Evolutionary conservation across 2,329 filamentous ascomycete genomes (phyloP).

Genomic region (Akanthomyces lecanii): DNA sequence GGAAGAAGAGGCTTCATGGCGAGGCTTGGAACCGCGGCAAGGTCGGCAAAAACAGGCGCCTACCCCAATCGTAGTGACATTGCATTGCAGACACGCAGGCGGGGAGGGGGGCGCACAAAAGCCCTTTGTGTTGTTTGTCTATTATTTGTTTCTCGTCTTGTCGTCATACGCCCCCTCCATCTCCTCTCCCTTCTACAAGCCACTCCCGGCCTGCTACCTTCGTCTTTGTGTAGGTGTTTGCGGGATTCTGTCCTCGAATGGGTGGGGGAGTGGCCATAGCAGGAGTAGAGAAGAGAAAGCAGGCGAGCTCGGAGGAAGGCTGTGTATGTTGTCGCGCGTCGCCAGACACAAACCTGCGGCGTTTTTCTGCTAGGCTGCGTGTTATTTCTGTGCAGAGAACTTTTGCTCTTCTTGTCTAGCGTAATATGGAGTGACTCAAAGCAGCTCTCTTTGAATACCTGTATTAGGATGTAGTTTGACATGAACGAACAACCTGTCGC

Average conservation of each 20-base stretch:
- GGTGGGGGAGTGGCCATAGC: background rate
- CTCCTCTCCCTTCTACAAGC: background rate
- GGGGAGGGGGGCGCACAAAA: background rate
- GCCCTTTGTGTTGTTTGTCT: background rate
- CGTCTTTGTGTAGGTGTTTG: background rate
- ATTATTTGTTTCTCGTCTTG: background rate
- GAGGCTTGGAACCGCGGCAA: slow-evolving; percentile 2
- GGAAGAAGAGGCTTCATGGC: background rate
- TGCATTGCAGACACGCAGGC: background rate
- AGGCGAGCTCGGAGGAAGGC: background rate
- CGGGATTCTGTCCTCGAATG: background rate
- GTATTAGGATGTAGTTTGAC: background rate
- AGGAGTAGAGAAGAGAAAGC: background rate
- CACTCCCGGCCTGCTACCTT: background rate
- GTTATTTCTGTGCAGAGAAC: no score
- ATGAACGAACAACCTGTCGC: background rate
- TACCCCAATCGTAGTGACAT: background rate
- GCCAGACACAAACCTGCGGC: no score
- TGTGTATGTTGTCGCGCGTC: background rate
- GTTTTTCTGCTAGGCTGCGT: no score
- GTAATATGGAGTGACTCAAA: no score
- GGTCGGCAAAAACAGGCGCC: slow-evolving; percentile 14
- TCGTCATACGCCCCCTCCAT: background rate
- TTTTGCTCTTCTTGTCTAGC: no score
- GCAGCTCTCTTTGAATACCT: no score